These are phyloP conservation scores for Trametes gibbosa DNA, from an alignment of 768 basidiomycete species.

Conservation along the genomic window DNA sequence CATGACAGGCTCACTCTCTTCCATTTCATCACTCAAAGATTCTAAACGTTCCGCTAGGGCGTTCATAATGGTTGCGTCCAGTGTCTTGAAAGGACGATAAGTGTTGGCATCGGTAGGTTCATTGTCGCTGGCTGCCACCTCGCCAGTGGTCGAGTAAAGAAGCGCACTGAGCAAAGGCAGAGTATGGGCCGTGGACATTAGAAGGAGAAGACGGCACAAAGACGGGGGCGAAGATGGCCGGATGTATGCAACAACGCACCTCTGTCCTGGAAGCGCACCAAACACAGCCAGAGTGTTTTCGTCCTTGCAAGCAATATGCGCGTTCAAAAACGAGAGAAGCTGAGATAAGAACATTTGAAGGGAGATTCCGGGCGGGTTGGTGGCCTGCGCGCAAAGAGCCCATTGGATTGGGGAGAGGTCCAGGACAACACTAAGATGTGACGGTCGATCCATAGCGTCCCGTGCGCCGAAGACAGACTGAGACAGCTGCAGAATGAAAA, in stretches of 20 bases:
- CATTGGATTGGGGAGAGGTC: slow-evolving; percentile 88
- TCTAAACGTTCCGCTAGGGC: slow-evolving; percentile 65
- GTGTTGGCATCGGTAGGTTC: slow-evolving; percentile 66
- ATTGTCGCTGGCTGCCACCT: slow-evolving; percentile 36
- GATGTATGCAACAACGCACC: slow-evolving; percentile 43
- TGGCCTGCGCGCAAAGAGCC: slow-evolving; percentile 54
- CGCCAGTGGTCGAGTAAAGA: slow-evolving; percentile 69
- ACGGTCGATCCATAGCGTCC: slow-evolving; percentile 43
- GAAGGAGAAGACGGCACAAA: background rate
- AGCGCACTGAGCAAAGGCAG: slow-evolving; percentile 48
- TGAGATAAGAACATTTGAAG: slow-evolving; percentile 78
- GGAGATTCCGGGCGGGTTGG: slow-evolving; percentile 49
- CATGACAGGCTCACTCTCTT: slow-evolving; percentile 44
- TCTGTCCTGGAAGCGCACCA: slow-evolving; percentile 81
- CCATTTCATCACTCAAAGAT: slow-evolving; percentile 43
- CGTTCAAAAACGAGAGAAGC: slow-evolving; percentile 86
- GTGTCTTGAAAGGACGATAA: slow-evolving; percentile 78
- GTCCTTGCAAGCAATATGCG: slow-evolving; percentile 86
- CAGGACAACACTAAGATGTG: slow-evolving; percentile 78
- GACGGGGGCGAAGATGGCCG: background rate
- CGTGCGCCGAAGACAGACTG: no score
- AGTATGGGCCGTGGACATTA: background rate
- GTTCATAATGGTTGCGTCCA: slow-evolving; percentile 64
- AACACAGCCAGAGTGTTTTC: slow-evolving; percentile 94
- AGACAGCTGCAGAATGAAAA: no score